A percentile compares a stretch with the other conserved stretches of the same genome.
These are phyloP conservation scores for Vickermania spadyakhi DNA, from an alignment of 208 protist genomes.

Conservation along the genomic window DNA sequence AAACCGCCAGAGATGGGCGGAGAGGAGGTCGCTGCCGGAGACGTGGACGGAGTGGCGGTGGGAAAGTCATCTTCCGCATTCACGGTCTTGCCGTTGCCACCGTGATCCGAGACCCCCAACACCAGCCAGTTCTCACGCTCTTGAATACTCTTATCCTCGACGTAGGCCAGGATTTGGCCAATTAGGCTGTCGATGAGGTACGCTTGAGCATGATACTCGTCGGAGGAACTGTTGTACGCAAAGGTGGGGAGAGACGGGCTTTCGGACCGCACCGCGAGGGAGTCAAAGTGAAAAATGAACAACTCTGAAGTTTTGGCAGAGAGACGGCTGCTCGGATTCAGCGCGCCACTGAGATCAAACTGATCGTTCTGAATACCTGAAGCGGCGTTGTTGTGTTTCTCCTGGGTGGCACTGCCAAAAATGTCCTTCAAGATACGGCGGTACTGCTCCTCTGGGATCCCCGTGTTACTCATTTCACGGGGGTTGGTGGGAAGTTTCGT, in stretches of 20 bases:
- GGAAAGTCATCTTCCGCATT: not conserved
- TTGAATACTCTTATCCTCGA: constrained; percentile 32
- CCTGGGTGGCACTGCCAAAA: constrained; percentile 33
- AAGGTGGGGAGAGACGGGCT: constrained; percentile 35
- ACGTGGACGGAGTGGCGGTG: constrained; percentile 6
- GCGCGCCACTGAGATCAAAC: not conserved
- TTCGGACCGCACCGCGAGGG: constrained; percentile 36
- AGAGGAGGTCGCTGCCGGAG: not conserved
- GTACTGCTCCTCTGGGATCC: constrained; percentile 31
- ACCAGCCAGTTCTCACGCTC: constrained; percentile 79
- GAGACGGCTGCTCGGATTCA: constrained; percentile 13
- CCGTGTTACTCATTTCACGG: constrained; percentile 15
- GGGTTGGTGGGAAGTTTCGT: constrained; percentile 18
- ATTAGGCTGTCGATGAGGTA: constrained; percentile 64
- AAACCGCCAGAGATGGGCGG: not conserved
- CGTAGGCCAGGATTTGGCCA: constrained; percentile 49
- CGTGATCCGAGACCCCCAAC: constrained; percentile 51
- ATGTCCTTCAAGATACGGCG: constrained; percentile 23
- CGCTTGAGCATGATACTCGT: constrained; percentile 43
- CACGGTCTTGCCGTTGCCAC: constrained; percentile 42
- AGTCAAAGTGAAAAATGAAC: constrained; percentile 64
- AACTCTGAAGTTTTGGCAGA: constrained; percentile 26
- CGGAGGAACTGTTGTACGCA: constrained; percentile 31
- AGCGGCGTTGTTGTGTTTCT: not conserved
- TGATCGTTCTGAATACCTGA: not conserved